phyloP scores from a whole-genome alignment of 495 filamentous ascomycete genomes.

The Aspergillus sclerotiicarbonarius region DNA sequence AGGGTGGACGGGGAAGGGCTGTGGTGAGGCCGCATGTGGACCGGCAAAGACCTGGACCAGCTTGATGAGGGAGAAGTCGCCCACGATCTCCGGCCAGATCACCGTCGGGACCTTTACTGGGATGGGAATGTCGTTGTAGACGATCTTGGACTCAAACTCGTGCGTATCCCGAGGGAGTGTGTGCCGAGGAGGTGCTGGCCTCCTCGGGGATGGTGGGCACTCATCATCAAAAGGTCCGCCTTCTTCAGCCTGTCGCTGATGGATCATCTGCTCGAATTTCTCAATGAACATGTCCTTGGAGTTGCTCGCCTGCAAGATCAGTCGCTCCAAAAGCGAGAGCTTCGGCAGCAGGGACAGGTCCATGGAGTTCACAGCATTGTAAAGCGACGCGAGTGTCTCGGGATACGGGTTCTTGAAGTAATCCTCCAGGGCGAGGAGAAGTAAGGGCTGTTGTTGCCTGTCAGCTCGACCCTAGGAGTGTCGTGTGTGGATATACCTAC shows the following conservation, averaged over 20 bases:
- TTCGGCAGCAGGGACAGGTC: conserved; percentile 92
- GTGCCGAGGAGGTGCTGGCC: conserved; percentile 47
- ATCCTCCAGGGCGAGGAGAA: conserved; percentile 92
- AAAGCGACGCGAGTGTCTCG: conserved; percentile 86
- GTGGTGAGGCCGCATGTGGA: conserved; percentile 74
- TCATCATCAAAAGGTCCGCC: conserved; percentile 27
- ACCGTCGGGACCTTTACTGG: conserved; percentile 94
- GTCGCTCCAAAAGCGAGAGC: conserved; percentile 76
- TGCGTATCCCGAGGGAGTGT: conserved; percentile 87
- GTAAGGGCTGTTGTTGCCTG: conserved; percentile 62
- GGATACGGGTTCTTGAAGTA: conserved; percentile 92
- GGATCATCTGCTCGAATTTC: conserved; percentile 94
- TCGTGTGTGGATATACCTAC: conserved; percentile 37
- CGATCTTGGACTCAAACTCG: conserved; percentile 91
- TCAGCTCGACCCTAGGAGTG: conserved; percentile 17
- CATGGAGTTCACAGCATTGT: conserved; percentile 93
- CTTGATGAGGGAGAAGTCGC: conserved; percentile 96
- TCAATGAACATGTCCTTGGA: conserved; percentile 96
- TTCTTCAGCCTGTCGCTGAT: conserved; percentile 58
- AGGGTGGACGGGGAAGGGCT: conserved; percentile 81
- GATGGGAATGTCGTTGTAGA: conserved; percentile 92
- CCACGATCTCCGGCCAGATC: conserved; percentile 91
- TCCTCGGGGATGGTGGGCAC: conserved; percentile 48
- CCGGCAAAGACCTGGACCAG: conserved; percentile 90
- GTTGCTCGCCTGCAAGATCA: conserved; percentile 85